A percentile compares a stretch with the other conserved stretches of the same genome.
Conservation (phyloP, 805 yeast species). For the Wickerhamiella azyma region DNA sequence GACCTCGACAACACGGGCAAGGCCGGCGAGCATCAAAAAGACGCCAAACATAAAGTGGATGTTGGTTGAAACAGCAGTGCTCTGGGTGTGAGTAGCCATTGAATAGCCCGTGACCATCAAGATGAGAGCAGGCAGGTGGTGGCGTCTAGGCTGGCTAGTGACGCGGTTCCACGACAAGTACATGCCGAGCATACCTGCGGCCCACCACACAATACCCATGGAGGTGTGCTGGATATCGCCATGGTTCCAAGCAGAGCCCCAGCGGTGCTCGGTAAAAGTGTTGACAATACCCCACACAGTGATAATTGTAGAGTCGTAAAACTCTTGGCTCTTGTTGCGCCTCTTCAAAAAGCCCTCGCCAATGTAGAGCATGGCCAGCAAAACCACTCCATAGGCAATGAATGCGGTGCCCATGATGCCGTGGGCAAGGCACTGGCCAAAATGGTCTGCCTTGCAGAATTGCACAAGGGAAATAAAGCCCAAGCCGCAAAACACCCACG, state of each 20-base stretch:
- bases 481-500: slow-evolving; percentile 69
- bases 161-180: slow-evolving; percentile 51
- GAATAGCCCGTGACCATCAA: slow-evolving; percentile 86
- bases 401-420: slow-evolving; percentile 94
- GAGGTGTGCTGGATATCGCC: slow-evolving; percentile 92
- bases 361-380: slow-evolving; percentile 49
- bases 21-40: slow-evolving; percentile 66
- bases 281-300: slow-evolving; percentile 85
- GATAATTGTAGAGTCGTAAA: slow-evolving; percentile 68
- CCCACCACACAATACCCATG: slow-evolving; percentile 96
- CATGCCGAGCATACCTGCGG: slow-evolving; percentile 79
- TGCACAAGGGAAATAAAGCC: slow-evolving; percentile 79
- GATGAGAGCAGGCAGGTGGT: slow-evolving; percentile 68
- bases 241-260: slow-evolving; percentile 90
- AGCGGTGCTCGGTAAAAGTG: slow-evolving; percentile 91
- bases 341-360: slow-evolving; percentile 46
- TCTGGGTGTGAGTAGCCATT: slow-evolving; percentile 82
- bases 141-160: slow-evolving; percentile 35
- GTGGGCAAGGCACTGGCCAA: slow-evolving; percentile 94
- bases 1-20: slow-evolving; percentile 63
- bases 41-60: slow-evolving; percentile 81
- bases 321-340: slow-evolving; percentile 56
- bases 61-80: slow-evolving; percentile 61
- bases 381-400: slow-evolving; percentile 61
- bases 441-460: slow-evolving; percentile 67